phyloP scores from a whole-genome alignment of 805 yeast species.

The Hanseniaspora valbyensis region DNA sequence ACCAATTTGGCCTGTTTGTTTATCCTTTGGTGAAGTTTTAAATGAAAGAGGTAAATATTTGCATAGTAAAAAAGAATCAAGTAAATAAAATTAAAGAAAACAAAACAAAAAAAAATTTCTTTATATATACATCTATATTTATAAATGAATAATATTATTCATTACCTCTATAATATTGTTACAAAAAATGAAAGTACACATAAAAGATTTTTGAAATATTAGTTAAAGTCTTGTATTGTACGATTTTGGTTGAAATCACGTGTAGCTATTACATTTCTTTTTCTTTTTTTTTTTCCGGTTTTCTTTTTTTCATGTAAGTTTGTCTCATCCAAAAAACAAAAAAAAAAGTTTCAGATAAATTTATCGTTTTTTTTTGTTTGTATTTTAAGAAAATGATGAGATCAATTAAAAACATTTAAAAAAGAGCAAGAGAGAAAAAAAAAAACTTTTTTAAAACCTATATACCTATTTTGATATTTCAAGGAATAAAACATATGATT shows the following conservation, averaged over 20 bases:
- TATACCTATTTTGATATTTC: neutral
- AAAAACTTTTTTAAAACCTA: neutral
- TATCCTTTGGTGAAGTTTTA: constrained; percentile 55
- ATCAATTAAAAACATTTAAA: neutral
- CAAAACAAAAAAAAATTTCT: neutral
- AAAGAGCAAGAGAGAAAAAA: too few species aligned
- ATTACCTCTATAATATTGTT: too few species aligned
- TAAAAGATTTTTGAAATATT: neutral
- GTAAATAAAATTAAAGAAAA: too few species aligned
- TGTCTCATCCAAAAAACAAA: neutral
- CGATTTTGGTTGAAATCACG: neutral
- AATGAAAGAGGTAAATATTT: constrained; percentile 14
- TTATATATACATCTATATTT: too few species aligned
- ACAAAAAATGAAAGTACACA: too few species aligned
- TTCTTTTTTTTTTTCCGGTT: neutral
- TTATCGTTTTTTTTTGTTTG: neutral
- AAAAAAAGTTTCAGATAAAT: neutral
- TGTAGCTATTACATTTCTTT: neutral
- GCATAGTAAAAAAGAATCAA: neutral
- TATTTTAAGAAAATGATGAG: neutral
- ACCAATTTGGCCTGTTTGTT: constrained; percentile 75
- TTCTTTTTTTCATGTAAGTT: neutral
- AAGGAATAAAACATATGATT: neutral
- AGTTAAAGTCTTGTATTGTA: too few species aligned
- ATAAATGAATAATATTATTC: too few species aligned